These are phyloP conservation scores for Rhodotorula diobovata DNA, from an alignment of 768 basidiomycete genomes.

Conservation along the genomic window DNA sequence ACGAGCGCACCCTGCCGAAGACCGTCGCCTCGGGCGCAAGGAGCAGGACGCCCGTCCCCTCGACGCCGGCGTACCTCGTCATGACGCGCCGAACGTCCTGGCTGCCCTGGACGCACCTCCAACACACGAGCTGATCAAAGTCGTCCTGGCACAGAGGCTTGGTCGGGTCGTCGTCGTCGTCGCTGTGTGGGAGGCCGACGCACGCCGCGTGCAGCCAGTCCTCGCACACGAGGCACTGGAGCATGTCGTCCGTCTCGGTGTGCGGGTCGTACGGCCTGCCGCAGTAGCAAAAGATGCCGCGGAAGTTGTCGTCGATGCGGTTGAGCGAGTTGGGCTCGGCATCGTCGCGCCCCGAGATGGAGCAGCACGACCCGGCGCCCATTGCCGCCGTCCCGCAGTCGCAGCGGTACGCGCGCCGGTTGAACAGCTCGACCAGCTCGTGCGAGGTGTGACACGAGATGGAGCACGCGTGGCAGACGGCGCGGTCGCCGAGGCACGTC, in stretches of 20 bases:
- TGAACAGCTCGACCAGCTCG: slow-evolving; percentile 44
- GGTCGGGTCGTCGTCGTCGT: slow-evolving; percentile 10
- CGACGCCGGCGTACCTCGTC: slow-evolving; percentile 31
- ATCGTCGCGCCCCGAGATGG: slow-evolving; percentile 24
- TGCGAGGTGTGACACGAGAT: slow-evolving; percentile 41
- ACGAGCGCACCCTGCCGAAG: neutral
- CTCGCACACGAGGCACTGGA: slow-evolving; percentile 34
- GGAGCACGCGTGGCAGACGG: slow-evolving; percentile 39
- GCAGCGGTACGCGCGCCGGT: slow-evolving; percentile 41
- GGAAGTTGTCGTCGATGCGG: slow-evolving; percentile 40
- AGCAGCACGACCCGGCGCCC: slow-evolving; percentile 30
- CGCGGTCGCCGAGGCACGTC: slow-evolving; percentile 32
- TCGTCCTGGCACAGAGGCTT: slow-evolving; percentile 27
- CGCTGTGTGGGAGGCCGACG: slow-evolving; percentile 26
- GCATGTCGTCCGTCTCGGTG: slow-evolving; percentile 35
- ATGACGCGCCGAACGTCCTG: slow-evolving; percentile 6
- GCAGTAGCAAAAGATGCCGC: slow-evolving; percentile 42
- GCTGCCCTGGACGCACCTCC: slow-evolving; percentile 9
- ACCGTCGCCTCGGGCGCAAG: neutral
- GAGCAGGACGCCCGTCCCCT: slow-evolving; percentile 26
- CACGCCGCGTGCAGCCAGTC: slow-evolving; percentile 42
- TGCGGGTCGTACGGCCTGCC: slow-evolving; percentile 41
- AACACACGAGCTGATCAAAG: slow-evolving; percentile 36
- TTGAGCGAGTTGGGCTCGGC: slow-evolving; percentile 27
- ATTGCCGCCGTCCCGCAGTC: slow-evolving; percentile 41